phyloP scores from a whole-genome alignment of 2,329 filamentous ascomycete genomes.

The Mycocentrospora acerina region DNA sequence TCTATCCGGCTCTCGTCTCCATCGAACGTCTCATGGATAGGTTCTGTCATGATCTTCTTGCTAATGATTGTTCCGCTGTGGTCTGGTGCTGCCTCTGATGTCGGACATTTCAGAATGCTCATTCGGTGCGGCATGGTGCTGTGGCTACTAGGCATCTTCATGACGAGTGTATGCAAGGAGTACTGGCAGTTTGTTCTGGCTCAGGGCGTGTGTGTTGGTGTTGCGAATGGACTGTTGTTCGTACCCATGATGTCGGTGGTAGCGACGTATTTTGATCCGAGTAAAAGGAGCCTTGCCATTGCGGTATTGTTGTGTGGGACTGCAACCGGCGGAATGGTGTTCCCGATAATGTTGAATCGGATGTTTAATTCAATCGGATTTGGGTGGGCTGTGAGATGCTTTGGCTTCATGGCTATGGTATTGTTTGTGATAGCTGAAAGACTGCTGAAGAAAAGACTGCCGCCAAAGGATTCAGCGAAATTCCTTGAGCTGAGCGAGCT shows the following conservation, averaged over 20 bases:
- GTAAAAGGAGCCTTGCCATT: conserved; percentile 57
- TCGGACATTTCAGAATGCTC: conserved; percentile 50
- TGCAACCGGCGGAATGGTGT: conserved; percentile 62
- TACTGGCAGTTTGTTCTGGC: conserved; percentile 50
- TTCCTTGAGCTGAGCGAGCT: conserved; percentile 17
- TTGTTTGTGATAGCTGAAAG: conserved; percentile 48
- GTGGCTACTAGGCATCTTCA: conserved; percentile 52
- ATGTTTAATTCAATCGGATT: conserved; percentile 48
- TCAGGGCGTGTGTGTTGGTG: conserved; percentile 34
- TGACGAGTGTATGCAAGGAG: conserved; percentile 49
- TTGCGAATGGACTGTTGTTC: conserved; percentile 36
- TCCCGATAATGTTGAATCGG: conserved; percentile 55
- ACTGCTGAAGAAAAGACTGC: conserved; percentile 19
- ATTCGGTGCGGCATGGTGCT: conserved; percentile 46
- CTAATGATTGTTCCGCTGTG: conserved; percentile 50
- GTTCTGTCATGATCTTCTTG: conserved; percentile 51
- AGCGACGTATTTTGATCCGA: conserved; percentile 60
- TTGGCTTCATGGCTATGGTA: conserved; percentile 54
- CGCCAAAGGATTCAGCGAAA: conserved; percentile 15
- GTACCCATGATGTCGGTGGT: conserved; percentile 33
- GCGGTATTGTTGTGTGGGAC: conserved; percentile 61
- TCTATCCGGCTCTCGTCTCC: conserved; percentile 25
- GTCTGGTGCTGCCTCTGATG: conserved; percentile 52
- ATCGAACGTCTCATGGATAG: conserved; percentile 57
- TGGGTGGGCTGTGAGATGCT: conserved; percentile 35